These are phyloP conservation scores for Cymbomonas tetramitiformis DNA, from an alignment of 139 green algal species.

Conservation along the genomic window DNA sequence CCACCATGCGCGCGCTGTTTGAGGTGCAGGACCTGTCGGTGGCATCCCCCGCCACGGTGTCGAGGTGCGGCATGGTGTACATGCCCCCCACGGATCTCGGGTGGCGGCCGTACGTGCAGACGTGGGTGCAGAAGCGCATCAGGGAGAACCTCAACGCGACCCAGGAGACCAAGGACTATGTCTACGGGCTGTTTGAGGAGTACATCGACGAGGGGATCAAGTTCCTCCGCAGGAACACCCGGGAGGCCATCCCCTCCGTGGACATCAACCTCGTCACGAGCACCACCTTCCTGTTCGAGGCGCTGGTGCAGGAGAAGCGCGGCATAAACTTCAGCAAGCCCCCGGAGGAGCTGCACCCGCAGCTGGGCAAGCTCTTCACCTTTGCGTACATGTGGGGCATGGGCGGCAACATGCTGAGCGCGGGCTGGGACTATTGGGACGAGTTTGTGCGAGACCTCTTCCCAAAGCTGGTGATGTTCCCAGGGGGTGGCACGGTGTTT, in stretches of 20 bases:
- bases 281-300: conserved; percentile 27
- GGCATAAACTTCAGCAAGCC: conserved; percentile 5
- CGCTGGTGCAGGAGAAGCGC: conserved; percentile 11
- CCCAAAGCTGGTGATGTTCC: neutral
- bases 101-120: conserved; percentile 41
- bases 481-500: conserved; percentile 38
- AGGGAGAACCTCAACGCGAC: conserved; percentile 13
- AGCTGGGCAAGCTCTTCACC: conserved; percentile 41
- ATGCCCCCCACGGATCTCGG: conserved; percentile 45
- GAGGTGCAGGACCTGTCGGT: conserved; percentile 62
- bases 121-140: conserved; percentile 32
- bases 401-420: conserved; percentile 42
- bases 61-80: conserved; percentile 66
- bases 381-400: conserved; percentile 57
- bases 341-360: neutral
- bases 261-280: conserved; percentile 60
- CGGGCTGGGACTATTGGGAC: conserved; percentile 43
- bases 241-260: conserved; percentile 47
- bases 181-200: conserved; percentile 43
- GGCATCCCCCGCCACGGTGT: conserved; percentile 55
- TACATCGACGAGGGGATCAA: conserved; percentile 43
- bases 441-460: conserved; percentile 29
- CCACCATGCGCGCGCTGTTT: conserved; percentile 64
- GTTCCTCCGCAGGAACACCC: conserved; percentile 39
- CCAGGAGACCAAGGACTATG: conserved; percentile 21